Base-by-base conservation (phyloP, 192 early-diverging fungal genomes). In the Spizellomyces punctatus region DNA sequence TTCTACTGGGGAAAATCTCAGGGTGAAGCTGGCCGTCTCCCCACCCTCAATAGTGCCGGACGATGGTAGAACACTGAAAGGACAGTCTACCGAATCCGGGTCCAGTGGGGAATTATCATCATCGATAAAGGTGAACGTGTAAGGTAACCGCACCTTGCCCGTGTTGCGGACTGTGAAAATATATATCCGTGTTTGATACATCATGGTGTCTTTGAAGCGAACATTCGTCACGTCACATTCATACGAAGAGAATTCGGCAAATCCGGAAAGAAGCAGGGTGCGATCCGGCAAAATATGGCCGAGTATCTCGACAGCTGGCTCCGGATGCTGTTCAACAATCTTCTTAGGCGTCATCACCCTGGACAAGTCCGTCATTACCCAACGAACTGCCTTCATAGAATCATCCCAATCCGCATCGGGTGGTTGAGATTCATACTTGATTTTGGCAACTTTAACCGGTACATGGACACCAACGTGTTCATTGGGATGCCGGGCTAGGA, bases 131-230 rank as follows among this genome's bases (percentile, higher is more conserved):
- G 43, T 36, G 61, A 83, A 80, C 6, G 12, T 54, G 61, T 75
- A 88, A 6, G 69, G 65, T 10, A 89, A 42, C 10, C 50, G 59
- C 21, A 89, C 78, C 49, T 78, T 85, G 6, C 86, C 85, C 0
- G 76, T 69, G 64, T 89, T 89, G 50, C 76, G 64, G 6, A 89
- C 5, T 6, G 63, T 59, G 57, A 88, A 75, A 49, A 66, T 52
- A 69, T 65, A 88, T 0, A 81, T 79, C 21, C 87, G 67, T 14
- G 68, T 83, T 58, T 88, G 86, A 64, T 68, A 88, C 87, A 89
- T 89, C 17, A 86, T 45, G 0, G 87, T 89, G 52, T 71, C 85
- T 64, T 80, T 86, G 76, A 89, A 89, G 12, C 78, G 76, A 45
- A 89, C 82, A 7, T 41, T 45, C 1, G 65, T 67, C 16, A 81